Conservation (phyloP, 768 basidiomycete species). For the Mycena olivaceomarginata region DNA sequence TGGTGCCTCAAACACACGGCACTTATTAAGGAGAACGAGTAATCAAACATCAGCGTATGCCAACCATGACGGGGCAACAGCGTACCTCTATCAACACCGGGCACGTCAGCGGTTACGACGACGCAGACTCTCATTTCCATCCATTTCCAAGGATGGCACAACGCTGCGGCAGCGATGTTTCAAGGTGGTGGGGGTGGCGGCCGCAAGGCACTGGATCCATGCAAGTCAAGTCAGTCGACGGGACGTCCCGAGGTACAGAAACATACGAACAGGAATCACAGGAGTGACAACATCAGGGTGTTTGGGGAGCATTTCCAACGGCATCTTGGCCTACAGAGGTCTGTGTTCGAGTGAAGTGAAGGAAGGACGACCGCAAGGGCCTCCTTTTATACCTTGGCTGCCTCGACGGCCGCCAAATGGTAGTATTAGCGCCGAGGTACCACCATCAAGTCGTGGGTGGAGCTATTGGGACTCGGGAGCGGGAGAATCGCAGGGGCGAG, state of each 20-base stretch:
- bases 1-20: too few species aligned
- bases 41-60: too few species aligned
- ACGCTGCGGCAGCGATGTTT: neutral
- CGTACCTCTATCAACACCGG: too few species aligned
- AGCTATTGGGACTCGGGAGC: neutral
- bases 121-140: too few species aligned
- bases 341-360: slow-evolving; percentile 1
- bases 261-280: neutral
- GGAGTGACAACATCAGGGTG: neutral
- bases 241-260: too few species aligned
- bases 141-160: neutral
- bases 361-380: neutral
- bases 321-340: neutral
- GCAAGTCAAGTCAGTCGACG: too few species aligned
- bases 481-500: neutral
- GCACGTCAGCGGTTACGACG: too few species aligned
- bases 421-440: neutral
- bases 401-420: neutral
- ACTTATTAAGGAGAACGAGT: too few species aligned
- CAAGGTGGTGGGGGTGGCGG: slow-evolving; percentile 10
- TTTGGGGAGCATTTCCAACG: neutral
- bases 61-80: too few species aligned
- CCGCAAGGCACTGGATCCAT: neutral
- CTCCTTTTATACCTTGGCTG: neutral
- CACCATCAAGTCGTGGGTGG: neutral